phyloP scores from a whole-genome alignment of 2,329 filamentous ascomycete genomes.

The Phyllosticta ampelicida region DNA sequence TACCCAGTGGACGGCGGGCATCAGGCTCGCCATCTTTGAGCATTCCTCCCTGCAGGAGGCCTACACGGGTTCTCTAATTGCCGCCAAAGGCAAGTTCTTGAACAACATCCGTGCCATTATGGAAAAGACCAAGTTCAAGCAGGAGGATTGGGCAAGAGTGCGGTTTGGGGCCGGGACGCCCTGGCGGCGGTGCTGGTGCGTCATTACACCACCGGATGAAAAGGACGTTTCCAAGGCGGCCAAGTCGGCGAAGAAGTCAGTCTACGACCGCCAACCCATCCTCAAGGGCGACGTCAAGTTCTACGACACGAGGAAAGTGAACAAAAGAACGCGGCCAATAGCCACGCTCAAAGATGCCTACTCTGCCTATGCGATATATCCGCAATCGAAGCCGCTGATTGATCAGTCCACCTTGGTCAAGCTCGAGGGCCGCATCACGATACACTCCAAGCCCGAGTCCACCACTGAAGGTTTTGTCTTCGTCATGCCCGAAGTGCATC shows the following conservation, averaged over 20 bases:
- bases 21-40: conserved; percentile 88
- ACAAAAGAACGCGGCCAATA: conserved; percentile 82
- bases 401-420: conserved; percentile 92
- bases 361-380: conserved; percentile 90
- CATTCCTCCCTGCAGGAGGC: conserved; percentile 88
- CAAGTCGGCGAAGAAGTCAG: conserved; percentile 72
- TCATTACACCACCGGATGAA: conserved; percentile 83
- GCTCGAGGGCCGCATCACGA: conserved; percentile 80
- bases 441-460: conserved; percentile 68
- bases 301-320: conserved; percentile 82
- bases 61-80: conserved; percentile 90
- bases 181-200: conserved; percentile 95
- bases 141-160: conserved; percentile 90
- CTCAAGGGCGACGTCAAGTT: conserved; percentile 90
- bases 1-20: conserved; percentile 91
- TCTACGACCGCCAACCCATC: conserved; percentile 64
- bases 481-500: conserved; percentile 88
- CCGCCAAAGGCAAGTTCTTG: conserved; percentile 78
- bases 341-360: conserved; percentile 86
- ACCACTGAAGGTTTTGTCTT: conserved; percentile 91
- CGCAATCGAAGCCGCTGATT: conserved; percentile 84
- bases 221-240: conserved; percentile 79
- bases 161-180: conserved; percentile 92
- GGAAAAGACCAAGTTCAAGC: conserved; percentile 63
- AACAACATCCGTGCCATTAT: conserved; percentile 89